Evolutionary conservation across 306 rosid genomes (phyloP).

Genomic region (Dalbergia cultrata): DNA sequence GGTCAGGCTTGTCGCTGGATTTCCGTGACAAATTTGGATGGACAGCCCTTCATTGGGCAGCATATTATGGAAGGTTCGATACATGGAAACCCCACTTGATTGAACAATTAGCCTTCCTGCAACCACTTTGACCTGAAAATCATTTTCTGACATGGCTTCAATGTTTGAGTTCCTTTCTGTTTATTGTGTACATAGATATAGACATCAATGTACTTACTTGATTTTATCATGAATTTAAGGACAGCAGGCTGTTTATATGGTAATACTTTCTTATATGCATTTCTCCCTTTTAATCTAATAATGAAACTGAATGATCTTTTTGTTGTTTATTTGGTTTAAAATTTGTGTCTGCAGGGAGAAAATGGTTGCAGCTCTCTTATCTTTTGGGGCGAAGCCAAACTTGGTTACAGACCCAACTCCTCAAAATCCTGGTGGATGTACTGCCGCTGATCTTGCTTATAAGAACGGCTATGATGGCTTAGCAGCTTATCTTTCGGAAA

Average conservation of each 20-base stretch:
- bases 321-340: slow-evolving; percentile 23
- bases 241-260: not conserved
- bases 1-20: slow-evolving; percentile 83
- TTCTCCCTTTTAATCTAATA: slow-evolving; percentile 30
- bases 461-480: slow-evolving; percentile 78
- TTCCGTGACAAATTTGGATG: slow-evolving; percentile 92
- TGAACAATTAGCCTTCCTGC: slow-evolving; percentile 40
- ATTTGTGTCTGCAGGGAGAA: slow-evolving; percentile 68
- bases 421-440: slow-evolving; percentile 75
- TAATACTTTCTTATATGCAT: slow-evolving; percentile 16
- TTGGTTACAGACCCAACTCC: slow-evolving; percentile 92
- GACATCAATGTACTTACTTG: not conserved
- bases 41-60: slow-evolving; percentile 99
- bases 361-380: slow-evolving; percentile 79
- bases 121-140: slow-evolving; percentile 38
- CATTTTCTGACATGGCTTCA: slow-evolving; percentile 32
- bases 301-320: slow-evolving; percentile 14
- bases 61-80: slow-evolving; percentile 79
- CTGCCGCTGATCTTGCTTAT: slow-evolving; percentile 90
- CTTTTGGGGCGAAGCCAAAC: slow-evolving; percentile 89
- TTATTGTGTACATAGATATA: not conserved
- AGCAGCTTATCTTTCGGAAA: slow-evolving; percentile 96
- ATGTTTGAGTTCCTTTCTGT: slow-evolving; percentile 42
- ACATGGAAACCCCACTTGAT: slow-evolving; percentile 17
- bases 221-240: slow-evolving; percentile 28